These are phyloP conservation scores for Rhizopus microsporus DNA, from an alignment of 371 early-diverging fungal species.

Conservation along the genomic window DNA sequence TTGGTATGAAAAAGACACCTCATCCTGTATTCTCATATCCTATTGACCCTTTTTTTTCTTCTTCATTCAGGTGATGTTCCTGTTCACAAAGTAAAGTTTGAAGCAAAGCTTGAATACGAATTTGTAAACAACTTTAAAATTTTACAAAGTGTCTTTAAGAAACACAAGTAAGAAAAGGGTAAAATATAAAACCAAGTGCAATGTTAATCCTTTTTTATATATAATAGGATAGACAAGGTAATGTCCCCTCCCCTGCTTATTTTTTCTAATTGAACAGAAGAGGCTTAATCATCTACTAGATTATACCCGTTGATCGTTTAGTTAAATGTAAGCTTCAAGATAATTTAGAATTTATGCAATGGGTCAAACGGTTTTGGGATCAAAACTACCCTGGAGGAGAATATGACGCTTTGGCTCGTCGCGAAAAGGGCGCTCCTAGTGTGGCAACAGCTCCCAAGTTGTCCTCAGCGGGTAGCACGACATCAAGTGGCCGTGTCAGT, in stretches of 20 bases:
- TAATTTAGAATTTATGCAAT: constrained; percentile 94
- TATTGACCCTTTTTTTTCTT: neutral
- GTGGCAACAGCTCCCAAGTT: constrained; percentile 4
- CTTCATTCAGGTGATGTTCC: constrained; percentile 64
- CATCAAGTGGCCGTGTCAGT: constrained; percentile 17
- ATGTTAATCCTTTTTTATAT: constrained; percentile 2
- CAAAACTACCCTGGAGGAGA: constrained; percentile 74
- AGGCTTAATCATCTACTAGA: constrained; percentile 27
- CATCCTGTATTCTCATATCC: neutral
- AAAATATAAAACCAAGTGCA: neutral
- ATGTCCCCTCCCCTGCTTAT: neutral
- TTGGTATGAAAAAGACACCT: constrained; percentile 45
- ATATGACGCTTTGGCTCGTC: constrained; percentile 81
- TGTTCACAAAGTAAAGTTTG: constrained; percentile 85
- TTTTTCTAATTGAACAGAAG: neutral
- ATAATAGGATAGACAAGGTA: constrained; percentile 27
- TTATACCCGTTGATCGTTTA: constrained; percentile 82
- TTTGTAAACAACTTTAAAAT: constrained; percentile 91
- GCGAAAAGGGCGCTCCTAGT: constrained; percentile 72
- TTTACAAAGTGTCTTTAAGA: constrained; percentile 80
- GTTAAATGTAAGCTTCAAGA: constrained; percentile 94
- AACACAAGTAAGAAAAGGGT: constrained; percentile 62
- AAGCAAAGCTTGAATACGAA: constrained; percentile 91
- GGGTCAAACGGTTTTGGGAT: constrained; percentile 91
- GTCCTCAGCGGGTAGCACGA: constrained; percentile 14